A percentile compares a stretch with the other conserved stretches of the same genome.
phyloP scores from a whole-genome alignment of 345 rosid genomes.

The Salix arbutifolia region DNA sequence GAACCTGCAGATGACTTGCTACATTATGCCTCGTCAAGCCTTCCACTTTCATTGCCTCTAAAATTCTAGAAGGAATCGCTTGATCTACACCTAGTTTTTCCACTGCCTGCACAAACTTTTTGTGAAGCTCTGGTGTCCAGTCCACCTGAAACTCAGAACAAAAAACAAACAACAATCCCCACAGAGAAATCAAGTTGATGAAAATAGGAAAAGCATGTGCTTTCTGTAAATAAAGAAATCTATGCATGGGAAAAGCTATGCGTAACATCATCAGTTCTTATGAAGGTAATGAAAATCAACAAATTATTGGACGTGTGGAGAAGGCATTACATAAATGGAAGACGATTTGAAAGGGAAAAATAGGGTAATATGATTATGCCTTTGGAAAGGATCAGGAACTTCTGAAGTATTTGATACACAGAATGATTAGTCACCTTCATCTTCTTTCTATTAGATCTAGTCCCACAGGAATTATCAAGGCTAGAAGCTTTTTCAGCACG shows the following conservation, averaged over 20 bases:
- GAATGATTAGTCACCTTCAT: constrained; percentile 37
- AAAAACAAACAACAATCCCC: neutral
- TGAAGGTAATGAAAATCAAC: neutral
- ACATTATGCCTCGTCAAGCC: constrained; percentile 93
- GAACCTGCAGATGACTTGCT: constrained; percentile 97
- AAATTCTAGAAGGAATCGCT: constrained; percentile 91
- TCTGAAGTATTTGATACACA: neutral
- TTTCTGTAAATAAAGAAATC: neutral
- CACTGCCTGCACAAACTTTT: constrained; percentile 83
- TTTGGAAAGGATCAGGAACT: neutral
- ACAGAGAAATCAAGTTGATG: neutral
- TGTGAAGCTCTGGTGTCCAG: constrained; percentile 90
- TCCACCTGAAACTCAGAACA: constrained; percentile 58
- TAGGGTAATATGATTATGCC: neutral
- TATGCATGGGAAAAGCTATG: neutral
- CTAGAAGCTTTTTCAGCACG: constrained; percentile 38
- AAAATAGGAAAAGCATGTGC: neutral
- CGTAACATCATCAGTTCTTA: neutral
- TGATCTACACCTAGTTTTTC: constrained; percentile 87
- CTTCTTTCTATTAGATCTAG: constrained; percentile 59
- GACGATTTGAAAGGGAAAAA: neutral
- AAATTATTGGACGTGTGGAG: no score
- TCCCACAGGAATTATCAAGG: constrained; percentile 35
- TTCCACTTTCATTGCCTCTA: constrained; percentile 96
- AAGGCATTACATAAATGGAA: neutral